These are phyloP conservation scores for Hordeum pubiflorum DNA, from an alignment of 202 grass and related monocot species.

Conservation along the genomic window DNA sequence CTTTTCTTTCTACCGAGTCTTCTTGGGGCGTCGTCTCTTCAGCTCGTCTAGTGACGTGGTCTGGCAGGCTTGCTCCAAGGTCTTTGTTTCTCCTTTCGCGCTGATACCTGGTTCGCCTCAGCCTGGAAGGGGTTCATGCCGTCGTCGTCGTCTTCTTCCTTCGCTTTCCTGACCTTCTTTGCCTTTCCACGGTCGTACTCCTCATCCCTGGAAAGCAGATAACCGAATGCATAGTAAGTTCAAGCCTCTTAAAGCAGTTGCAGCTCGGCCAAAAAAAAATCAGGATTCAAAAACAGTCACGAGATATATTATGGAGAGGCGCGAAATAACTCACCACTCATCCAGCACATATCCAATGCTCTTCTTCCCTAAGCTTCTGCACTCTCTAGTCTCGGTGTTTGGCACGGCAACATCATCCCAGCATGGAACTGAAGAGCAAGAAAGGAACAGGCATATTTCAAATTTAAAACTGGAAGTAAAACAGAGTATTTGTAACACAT, in stretches of 20 bases:
- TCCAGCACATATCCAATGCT: slow-evolving; percentile 72
- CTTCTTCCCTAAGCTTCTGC: slow-evolving; percentile 13
- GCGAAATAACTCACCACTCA: slow-evolving; percentile 54
- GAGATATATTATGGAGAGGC: background rate
- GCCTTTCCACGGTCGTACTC: slow-evolving; percentile 75
- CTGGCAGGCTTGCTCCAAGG: slow-evolving; percentile 43
- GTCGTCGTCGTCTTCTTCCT: slow-evolving; percentile 30
- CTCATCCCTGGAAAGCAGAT: slow-evolving; percentile 58
- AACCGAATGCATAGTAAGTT: background rate
- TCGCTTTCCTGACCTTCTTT: slow-evolving; percentile 66
- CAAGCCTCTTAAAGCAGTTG: background rate
- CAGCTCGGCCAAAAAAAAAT: background rate
- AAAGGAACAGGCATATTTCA: background rate
- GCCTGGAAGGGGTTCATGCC: slow-evolving; percentile 82
- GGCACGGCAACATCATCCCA: slow-evolving; percentile 53
- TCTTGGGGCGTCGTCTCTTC: background rate
- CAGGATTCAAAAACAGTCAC: background rate
- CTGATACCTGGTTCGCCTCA: slow-evolving; percentile 32
- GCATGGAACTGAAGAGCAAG: slow-evolving; percentile 50
- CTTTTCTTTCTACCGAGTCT: background rate
- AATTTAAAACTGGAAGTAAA: background rate
- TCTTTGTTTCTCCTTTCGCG: slow-evolving; percentile 30
- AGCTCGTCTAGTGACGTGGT: background rate
- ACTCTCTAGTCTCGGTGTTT: slow-evolving; percentile 7
- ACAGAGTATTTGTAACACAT: background rate